These are phyloP conservation scores for Gnetum montanum DNA, from an alignment of 75 land plant species.

Conservation along the genomic window DNA sequence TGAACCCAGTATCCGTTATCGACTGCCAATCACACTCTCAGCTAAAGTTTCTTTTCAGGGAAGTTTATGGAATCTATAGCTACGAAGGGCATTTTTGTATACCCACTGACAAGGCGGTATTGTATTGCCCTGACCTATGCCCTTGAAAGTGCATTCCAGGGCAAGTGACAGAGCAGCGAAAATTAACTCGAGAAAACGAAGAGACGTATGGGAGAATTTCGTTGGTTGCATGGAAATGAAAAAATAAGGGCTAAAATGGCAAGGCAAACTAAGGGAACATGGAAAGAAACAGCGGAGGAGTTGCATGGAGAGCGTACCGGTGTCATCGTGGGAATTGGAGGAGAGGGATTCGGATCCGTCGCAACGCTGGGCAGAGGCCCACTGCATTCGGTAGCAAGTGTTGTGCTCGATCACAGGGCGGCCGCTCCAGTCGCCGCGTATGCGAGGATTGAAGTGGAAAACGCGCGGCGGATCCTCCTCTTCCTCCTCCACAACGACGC, in stretches of 20 bases:
- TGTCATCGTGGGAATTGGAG: no score
- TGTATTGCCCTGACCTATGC: no score
- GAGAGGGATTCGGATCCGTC: slow-evolving; percentile 80
- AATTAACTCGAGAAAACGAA: neutral
- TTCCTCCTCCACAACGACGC: no score
- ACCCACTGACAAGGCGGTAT: no score
- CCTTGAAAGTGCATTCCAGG: neutral
- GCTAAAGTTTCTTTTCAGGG: no score
- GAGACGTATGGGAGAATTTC: neutral
- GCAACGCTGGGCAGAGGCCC: slow-evolving; percentile 72
- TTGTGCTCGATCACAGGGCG: slow-evolving; percentile 88
- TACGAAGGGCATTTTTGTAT: no score
- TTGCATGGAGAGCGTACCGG: slow-evolving; percentile 27
- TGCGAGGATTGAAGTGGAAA: slow-evolving; percentile 83
- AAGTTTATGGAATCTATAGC: no score
- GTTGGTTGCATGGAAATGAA: neutral
- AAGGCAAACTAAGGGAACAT: neutral
- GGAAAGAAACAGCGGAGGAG: neutral
- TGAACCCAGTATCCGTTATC: no score
- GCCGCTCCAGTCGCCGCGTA: slow-evolving; percentile 91
- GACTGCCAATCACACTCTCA: no score
- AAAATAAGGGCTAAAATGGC: neutral
- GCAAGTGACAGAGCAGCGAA: neutral
- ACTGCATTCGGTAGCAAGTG: slow-evolving; percentile 85
- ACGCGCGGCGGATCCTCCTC: slow-evolving; percentile 86